These are phyloP conservation scores for Ganoderma sinense DNA, from an alignment of 1,284 basidiomycete genomes.

Conservation along the genomic window DNA sequence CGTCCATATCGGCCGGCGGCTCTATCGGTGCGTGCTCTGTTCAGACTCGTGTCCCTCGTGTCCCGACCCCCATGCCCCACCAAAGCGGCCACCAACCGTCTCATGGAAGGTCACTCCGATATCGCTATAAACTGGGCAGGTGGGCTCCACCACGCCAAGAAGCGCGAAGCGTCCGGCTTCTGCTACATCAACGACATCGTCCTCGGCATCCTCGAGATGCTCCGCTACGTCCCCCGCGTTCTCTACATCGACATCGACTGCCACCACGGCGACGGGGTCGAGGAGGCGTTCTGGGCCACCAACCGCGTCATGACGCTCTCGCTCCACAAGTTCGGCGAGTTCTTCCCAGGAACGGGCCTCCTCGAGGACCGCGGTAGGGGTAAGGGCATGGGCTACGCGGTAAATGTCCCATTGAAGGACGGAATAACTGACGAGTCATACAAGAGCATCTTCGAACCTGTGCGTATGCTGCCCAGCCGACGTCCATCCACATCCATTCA, in stretches of 20 bases:
- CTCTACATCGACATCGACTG: constrained; percentile 99
- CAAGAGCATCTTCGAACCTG: constrained; percentile 88
- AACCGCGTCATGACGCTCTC: constrained; percentile 96
- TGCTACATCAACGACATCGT: too few relatives aligned
- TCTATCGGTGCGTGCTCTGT: constrained; percentile 68
- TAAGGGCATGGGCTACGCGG: constrained; percentile 88
- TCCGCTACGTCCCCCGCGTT: constrained; percentile 85
- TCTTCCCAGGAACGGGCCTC: constrained; percentile 92
- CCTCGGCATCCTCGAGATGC: too few relatives aligned
- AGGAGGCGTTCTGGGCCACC: constrained; percentile 98
- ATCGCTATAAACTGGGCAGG: constrained; percentile 96
- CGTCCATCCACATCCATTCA: background rate
- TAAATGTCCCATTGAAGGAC: constrained; percentile 95
- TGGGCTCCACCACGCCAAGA: too few relatives aligned
- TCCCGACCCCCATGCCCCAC: background rate
- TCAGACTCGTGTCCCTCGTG: background rate
- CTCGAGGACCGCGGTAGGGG: constrained; percentile 88
- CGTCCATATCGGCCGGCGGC: too few relatives aligned
- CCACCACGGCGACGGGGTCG: constrained; percentile 98
- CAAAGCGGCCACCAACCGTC: constrained; percentile 84
- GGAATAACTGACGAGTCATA: constrained; percentile 90
- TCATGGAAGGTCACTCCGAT: constrained; percentile 87
- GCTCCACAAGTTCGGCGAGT: constrained; percentile 98
- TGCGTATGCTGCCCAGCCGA: too few relatives aligned
- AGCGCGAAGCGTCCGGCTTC: too few relatives aligned